These are phyloP conservation scores for Dorcoceras hygrometricum DNA, from an alignment of 257 asterid genomes.

Conservation along the genomic window DNA sequence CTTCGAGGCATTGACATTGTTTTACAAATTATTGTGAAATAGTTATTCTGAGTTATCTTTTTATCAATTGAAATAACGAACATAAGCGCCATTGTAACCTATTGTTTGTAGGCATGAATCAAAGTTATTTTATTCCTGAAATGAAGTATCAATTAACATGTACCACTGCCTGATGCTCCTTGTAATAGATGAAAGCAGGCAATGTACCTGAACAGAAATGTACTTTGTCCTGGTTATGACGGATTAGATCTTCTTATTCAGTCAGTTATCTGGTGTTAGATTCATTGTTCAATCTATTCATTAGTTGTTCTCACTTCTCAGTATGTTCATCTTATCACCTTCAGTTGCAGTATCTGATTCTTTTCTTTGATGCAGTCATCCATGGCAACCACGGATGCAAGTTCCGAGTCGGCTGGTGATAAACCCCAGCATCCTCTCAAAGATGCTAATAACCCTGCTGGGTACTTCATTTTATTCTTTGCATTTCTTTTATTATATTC, in stretches of 20 bases:
- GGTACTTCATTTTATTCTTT: slow-evolving; percentile 43
- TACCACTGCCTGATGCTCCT: neutral
- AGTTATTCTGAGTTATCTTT: neutral
- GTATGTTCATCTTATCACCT: neutral
- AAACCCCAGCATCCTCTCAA: slow-evolving; percentile 74
- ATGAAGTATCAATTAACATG: neutral
- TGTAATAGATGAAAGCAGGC: neutral
- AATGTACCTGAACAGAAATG: neutral
- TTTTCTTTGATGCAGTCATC: slow-evolving; percentile 28
- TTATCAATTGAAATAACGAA: neutral
- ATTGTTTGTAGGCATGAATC: neutral
- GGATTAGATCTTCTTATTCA: neutral
- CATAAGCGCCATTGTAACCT: neutral
- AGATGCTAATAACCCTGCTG: slow-evolving; percentile 97
- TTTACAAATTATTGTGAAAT: too few species aligned
- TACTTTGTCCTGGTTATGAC: neutral
- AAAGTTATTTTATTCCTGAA: neutral
- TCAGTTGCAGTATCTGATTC: neutral
- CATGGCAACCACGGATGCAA: slow-evolving; percentile 53
- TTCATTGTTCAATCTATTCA: too few species aligned
- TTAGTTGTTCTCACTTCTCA: too few species aligned
- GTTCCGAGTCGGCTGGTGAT: slow-evolving; percentile 83
- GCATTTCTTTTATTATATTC: neutral
- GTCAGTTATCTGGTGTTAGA: neutral
- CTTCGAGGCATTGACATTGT: neutral